Conservation (phyloP, 2,329 filamentous ascomycete genomes). For the Clarireedia homoeocarpa region DNA sequence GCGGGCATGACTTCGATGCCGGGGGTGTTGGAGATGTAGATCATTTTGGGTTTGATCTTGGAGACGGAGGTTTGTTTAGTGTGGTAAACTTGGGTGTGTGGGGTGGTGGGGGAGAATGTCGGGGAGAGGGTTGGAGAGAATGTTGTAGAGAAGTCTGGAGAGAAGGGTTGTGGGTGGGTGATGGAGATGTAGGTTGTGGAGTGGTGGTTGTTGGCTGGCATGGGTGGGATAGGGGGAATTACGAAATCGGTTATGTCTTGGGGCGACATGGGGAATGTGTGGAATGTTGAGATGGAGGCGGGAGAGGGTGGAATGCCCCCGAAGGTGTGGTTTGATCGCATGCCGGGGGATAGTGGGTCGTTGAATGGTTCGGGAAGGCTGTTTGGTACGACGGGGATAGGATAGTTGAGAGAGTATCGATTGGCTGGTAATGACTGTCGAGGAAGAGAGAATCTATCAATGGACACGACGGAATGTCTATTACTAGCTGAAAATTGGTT, state of each 20-base stretch:
- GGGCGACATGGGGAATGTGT: neutral
- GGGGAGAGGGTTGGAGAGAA: neutral
- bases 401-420: neutral
- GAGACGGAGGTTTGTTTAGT: slow-evolving; percentile 7
- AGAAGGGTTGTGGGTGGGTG: neutral
- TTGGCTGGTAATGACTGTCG: neutral
- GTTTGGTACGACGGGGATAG: neutral
- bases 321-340: slow-evolving; percentile 4
- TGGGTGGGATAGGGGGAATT: neutral
- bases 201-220: neutral
- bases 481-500: neutral
- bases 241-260: neutral
- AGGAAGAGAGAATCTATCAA: neutral
- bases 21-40: slow-evolving; percentile 2
- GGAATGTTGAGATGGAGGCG: slow-evolving; percentile 2
- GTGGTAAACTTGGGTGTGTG: neutral
- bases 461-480: neutral
- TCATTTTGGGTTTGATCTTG: slow-evolving; percentile 7
- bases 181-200: neutral
- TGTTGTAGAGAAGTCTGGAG: too few species aligned
- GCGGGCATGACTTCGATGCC: slow-evolving; percentile 1
- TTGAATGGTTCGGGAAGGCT: neutral
- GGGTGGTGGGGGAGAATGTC: neutral
- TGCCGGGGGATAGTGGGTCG: neutral
- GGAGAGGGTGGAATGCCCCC: neutral